These are phyloP conservation scores for Micractinium sp. DNA, from an alignment of 139 green algal genomes.

Conservation along the genomic window DNA sequence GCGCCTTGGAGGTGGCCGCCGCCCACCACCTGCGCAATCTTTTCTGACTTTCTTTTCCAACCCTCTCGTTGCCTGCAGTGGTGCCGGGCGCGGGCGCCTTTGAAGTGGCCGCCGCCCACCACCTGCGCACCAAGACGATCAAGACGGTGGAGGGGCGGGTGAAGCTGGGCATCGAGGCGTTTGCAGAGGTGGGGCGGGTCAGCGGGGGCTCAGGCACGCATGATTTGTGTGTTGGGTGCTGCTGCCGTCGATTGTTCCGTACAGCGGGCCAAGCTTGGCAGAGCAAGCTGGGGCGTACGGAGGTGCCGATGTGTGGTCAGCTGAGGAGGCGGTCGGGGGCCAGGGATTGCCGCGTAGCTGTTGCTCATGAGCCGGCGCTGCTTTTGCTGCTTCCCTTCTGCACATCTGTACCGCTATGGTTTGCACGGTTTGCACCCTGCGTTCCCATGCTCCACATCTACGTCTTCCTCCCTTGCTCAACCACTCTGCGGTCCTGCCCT, in stretches of 20 bases:
- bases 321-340: too few relatives aligned
- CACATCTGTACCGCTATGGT: too few relatives aligned
- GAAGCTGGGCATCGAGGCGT: constrained; percentile 97
- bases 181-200: constrained; percentile 86
- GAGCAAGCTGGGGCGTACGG: neutral
- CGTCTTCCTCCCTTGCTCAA: too few relatives aligned
- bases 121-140: constrained; percentile 71
- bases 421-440: too few relatives aligned
- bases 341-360: too few relatives aligned
- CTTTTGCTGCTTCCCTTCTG: too few relatives aligned
- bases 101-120: constrained; percentile 87
- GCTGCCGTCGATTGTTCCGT: neutral
- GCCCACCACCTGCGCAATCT: neutral
- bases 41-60: neutral
- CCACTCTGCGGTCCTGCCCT: neutral
- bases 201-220: too few relatives aligned
- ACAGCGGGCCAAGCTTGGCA: neutral
- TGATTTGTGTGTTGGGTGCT: neutral
- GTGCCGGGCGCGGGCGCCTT: constrained; percentile 93
- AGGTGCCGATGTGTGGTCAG: too few relatives aligned
- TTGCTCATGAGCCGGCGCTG: too few relatives aligned
- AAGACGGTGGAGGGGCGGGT: constrained; percentile 59
- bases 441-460: too few relatives aligned
- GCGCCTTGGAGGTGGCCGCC: neutral
- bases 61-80: constrained; percentile 33